Base-by-base conservation (phyloP, 2,329 filamentous ascomycete species). In the Fusarium veterinarium region DNA sequence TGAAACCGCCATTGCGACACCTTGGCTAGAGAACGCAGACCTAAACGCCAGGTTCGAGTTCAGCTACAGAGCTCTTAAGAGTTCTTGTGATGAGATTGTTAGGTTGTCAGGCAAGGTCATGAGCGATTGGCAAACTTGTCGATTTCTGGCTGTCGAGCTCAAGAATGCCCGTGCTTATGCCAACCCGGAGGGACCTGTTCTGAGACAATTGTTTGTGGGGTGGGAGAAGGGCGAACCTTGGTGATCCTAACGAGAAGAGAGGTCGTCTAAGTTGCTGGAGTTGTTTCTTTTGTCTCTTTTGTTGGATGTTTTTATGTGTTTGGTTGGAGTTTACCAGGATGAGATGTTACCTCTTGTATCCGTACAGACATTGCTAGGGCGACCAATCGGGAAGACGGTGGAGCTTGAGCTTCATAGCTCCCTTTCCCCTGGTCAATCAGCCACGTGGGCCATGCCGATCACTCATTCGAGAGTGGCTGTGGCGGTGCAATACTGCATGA, bases 331-430 rank as follows among this genome's bases (percentile, higher is more conserved):
- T 58, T n/a, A 46, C 8, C 31, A 49, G 23, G 48, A 63, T 53
- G 30, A n/a, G 55, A 63, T 48, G 35, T 16, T 52, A 51, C 33
- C 31, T 37, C 8, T 14, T 12, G 20, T 14, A 35, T 33, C 14
- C 6, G 44, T 48, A 56, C 38, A 28, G 19, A 60, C 30, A 60
- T 59, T 60, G 53, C 28, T 59, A 53, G 30, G 62, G 61, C 63
- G 66, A 42, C 75, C 74, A 77, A 77, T 77, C 75, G 74, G 74
- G 64, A 74, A 58, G 58, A 60, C 41, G 61, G 62, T 62, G 64
- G 72, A 55, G 60, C 56, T 35, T 30, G 49, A 55, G 40, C 41
- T 46, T 46, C 28, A 53, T 44, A 66, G 65, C 69, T 56, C 30
- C 45, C 49, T n/a, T 45, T 49, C 44, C 55, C 67, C 62, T 51